Evolutionary conservation across 176 grass and related monocot species (phyloP).

Genomic region (Saccharum officinarum): DNA sequence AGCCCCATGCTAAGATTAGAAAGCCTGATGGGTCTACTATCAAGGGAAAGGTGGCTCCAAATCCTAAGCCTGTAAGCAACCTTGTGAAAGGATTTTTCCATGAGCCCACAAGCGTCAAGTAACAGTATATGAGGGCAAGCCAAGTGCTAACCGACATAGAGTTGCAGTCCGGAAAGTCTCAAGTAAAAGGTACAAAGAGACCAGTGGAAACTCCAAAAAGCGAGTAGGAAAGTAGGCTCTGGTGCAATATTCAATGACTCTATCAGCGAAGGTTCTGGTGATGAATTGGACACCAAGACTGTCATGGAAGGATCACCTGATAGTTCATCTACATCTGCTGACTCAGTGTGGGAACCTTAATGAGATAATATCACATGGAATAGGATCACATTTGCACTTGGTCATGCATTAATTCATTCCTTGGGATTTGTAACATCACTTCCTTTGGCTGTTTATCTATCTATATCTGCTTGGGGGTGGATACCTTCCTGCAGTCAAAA

Average conservation of each 20-base stretch:
- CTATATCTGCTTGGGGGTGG: background rate
- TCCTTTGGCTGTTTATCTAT: slow-evolving; percentile 10
- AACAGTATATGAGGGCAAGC: slow-evolving; percentile 61
- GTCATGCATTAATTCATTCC: slow-evolving; percentile 12
- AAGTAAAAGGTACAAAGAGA: slow-evolving; percentile 41
- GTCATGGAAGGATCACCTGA: slow-evolving; percentile 28
- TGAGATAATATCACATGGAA: slow-evolving; percentile 31
- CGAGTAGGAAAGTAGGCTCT: slow-evolving; percentile 18
- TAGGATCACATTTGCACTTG: slow-evolving; percentile 18
- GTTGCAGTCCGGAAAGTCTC: slow-evolving; percentile 66
- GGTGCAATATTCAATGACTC: slow-evolving; percentile 38
- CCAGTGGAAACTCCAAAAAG: slow-evolving; percentile 35
- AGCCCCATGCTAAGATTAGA: slow-evolving; percentile 33
- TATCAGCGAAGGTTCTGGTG: slow-evolving; percentile 53
- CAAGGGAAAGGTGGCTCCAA: slow-evolving; percentile 22
- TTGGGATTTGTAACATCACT: background rate
- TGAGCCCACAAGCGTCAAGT: slow-evolving; percentile 42
- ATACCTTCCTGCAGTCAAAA: background rate
- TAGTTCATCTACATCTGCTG: slow-evolving; percentile 47
- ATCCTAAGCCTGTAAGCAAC: slow-evolving; percentile 24
- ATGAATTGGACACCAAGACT: slow-evolving; percentile 37
- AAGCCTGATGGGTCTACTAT: slow-evolving; percentile 9
- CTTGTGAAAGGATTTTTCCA: slow-evolving; percentile 42
- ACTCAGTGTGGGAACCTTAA: slow-evolving; percentile 54
- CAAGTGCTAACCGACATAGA: slow-evolving; percentile 41